Evolutionary conservation across 2,329 filamentous ascomycete genomes (phyloP), one percentile per base, ranked within the genome.

Genomic region (Colletotrichum musicola): DNA sequence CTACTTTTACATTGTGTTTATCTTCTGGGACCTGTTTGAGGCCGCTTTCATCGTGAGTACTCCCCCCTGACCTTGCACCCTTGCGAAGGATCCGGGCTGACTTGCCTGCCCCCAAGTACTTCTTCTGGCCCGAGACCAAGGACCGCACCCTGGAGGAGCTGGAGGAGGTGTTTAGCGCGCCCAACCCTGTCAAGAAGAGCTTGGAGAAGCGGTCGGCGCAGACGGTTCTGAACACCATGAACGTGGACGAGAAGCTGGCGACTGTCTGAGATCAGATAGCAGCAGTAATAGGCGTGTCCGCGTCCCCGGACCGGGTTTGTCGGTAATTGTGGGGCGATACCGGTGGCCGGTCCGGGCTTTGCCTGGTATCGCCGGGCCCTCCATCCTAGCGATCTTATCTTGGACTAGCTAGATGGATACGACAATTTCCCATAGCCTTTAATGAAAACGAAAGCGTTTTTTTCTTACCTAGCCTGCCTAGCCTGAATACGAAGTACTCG

Each of bases 111-210:
- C 6, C 16, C 5, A 3, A 55, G 57, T 88, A 85, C 72, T 84
- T 87, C 71, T 82, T 84, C 72, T 88, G 81, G 71, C 81, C 81
- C 0, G 81, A 84, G 73, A 84, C 82, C 2, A 84, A 83, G 74
- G 81, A 80, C 25, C 77, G 81, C 3, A 83, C 85, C 18, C 78
- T 88, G 30, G 86, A 88, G 76, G 86, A 89, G 74, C 71, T 88
- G 68, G 83, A 84, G 12, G 83, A 83, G 61, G 85, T 88, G 27
- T 85, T 85, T 72, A 77, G 78, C 35, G 81, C 81, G 0, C 77
- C 74, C 2, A 81, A 84, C 71, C 83, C 83, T 0, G 83, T 84
- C 22, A 81, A 80, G 74, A 82, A 82, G 55, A 60, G 77, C 65
- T 68, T 83, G 47, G 77, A 81, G 73, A 81, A 81, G 76, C 73